phyloP scores from a whole-genome alignment of 768 basidiomycete genomes.

The Amanita jacksonii region DNA sequence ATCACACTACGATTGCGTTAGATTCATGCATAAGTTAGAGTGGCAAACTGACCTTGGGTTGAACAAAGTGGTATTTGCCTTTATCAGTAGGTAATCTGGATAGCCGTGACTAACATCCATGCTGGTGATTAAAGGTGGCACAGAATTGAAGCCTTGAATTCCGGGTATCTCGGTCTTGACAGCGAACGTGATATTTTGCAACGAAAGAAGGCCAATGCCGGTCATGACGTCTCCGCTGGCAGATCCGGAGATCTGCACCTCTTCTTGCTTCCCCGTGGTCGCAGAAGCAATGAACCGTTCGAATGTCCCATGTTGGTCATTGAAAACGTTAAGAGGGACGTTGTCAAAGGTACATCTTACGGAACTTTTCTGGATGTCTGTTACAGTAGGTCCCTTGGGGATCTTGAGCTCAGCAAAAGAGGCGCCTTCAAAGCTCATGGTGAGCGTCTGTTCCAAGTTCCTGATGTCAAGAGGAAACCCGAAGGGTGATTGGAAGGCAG shows the following conservation, averaged over 20 bases:
- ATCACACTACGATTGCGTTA: constrained; percentile 24
- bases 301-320: constrained; percentile 40
- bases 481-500: constrained; percentile 60
- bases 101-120: constrained; percentile 65
- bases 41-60: constrained; percentile 45
- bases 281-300: constrained; percentile 54
- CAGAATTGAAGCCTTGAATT: constrained; percentile 51
- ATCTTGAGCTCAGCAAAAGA: constrained; percentile 53
- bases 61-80: constrained; percentile 46
- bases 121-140: constrained; percentile 44
- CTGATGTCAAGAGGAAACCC: constrained; percentile 61
- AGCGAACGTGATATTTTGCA: constrained; percentile 52
- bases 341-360: constrained; percentile 50
- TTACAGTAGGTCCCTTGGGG: constrained; percentile 45
- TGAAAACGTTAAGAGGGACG: constrained; percentile 50
- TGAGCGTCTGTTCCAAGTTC: constrained; percentile 50
- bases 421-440: constrained; percentile 38
- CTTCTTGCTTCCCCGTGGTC: constrained; percentile 36
- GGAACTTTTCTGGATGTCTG: constrained; percentile 52
- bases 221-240: constrained; percentile 53
- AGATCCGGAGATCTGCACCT: constrained; percentile 42
- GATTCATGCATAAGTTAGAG: constrained; percentile 4
- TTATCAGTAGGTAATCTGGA: constrained; percentile 59
- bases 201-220: constrained; percentile 55
- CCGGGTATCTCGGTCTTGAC: constrained; percentile 52